A percentile compares a stretch with the other conserved stretches of the same genome.
Conservation (phyloP, 805 yeast genomes). For the Pichia eremophila region DNA sequence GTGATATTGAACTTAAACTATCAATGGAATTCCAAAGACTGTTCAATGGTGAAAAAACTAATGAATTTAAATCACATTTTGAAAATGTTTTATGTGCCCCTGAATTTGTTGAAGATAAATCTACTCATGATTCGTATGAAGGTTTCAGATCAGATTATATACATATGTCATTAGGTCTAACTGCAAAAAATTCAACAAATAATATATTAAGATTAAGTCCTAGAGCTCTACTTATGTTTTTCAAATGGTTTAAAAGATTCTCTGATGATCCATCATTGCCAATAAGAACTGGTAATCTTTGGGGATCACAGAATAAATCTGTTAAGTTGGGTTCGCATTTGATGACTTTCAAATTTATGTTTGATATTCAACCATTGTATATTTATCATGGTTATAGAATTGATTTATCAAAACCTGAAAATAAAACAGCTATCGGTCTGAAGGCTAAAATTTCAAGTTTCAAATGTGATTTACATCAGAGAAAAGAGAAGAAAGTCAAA, state of each 20-base stretch:
- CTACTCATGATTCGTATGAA: constrained; percentile 63
- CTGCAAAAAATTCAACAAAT: constrained; percentile 25
- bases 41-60: constrained; percentile 28
- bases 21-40: constrained; percentile 50
- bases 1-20: constrained; percentile 49
- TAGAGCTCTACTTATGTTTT: constrained; percentile 51
- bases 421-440: constrained; percentile 49
- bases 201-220: constrained; percentile 75
- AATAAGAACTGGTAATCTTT: constrained; percentile 61
- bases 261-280: constrained; percentile 72
- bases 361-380: constrained; percentile 61
- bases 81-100: constrained; percentile 49
- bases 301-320: constrained; percentile 43
- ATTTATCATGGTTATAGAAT: constrained; percentile 61
- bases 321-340: constrained; percentile 70
- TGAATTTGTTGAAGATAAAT: constrained; percentile 32
- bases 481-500: constrained; percentile 38
- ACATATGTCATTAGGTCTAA: constrained; percentile 54
- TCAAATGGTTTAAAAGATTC: constrained; percentile 77
- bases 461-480: constrained; percentile 53
- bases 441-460: constrained; percentile 49
- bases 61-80: constrained; percentile 46
- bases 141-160: constrained; percentile 73
- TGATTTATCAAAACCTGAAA: constrained; percentile 32
- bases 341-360: constrained; percentile 66